Conservation (phyloP, 208 protist genomes). For the Trypanosoma cruzi region DNA sequence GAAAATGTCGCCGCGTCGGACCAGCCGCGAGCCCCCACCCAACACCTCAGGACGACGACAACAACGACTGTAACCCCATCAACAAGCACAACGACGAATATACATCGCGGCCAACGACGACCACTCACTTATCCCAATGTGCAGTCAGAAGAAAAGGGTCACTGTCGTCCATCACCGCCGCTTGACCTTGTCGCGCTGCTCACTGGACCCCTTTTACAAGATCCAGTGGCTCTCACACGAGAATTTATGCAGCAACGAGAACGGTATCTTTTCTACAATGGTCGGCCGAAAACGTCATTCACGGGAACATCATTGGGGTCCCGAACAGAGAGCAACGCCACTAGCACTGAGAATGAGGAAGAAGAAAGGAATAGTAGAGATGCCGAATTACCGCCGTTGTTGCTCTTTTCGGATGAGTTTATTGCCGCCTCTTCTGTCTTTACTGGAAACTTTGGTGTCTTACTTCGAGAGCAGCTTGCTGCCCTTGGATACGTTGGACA, state of each 20-base stretch:
- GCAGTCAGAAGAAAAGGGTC: neutral
- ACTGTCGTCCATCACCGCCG: slow-evolving; percentile 11
- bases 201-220: slow-evolving; percentile 48
- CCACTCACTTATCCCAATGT: neutral
- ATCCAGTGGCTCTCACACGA: slow-evolving; percentile 28
- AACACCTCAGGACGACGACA: neutral
- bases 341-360: neutral
- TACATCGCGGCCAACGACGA: neutral
- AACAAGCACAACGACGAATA: neutral
- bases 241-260: slow-evolving; percentile 32
- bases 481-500: slow-evolving; percentile 50
- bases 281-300: neutral
- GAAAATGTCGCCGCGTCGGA: too few species aligned
- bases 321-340: neutral
- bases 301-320: neutral
- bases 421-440: neutral
- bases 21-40: too few species aligned
- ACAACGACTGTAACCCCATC: neutral
- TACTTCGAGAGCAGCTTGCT: slow-evolving; percentile 28
- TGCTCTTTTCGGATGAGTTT: slow-evolving; percentile 31
- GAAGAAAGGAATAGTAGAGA: neutral
- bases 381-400: slow-evolving; percentile 20
- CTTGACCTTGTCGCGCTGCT: slow-evolving; percentile 58
- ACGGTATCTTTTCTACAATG: slow-evolving; percentile 30
- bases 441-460: slow-evolving; percentile 17